Conservation (phyloP, 2,329 filamentous ascomycete genomes). For the Trichoderma koningiopsis region DNA sequence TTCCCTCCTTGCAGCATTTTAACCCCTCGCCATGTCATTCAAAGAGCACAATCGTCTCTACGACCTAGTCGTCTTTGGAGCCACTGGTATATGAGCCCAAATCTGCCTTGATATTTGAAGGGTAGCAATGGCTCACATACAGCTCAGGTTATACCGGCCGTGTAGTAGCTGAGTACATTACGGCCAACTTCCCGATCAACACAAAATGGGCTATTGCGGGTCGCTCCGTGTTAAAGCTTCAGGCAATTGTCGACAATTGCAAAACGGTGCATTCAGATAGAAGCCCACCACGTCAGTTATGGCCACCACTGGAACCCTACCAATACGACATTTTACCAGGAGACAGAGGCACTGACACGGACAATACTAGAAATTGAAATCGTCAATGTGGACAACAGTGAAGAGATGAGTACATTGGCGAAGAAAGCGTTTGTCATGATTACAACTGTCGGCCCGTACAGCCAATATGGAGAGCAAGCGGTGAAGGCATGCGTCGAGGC, state of each 20-base stretch:
- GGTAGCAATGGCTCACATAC: not conserved
- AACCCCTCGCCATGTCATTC: constrained; percentile 44
- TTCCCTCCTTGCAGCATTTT: not conserved
- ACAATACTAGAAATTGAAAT: constrained; percentile 53
- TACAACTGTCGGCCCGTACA: constrained; percentile 62
- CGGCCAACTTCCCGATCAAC: constrained; percentile 68
- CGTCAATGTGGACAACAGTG: constrained; percentile 49
- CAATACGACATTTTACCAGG: not conserved
- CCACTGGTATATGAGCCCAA: constrained; percentile 49
- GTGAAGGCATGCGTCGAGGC: constrained; percentile 64
- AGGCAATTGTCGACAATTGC: constrained; percentile 67
- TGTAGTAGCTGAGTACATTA: constrained; percentile 74
- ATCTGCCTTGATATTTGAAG: not conserved
- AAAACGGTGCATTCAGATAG: constrained; percentile 70
- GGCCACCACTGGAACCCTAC: not conserved
- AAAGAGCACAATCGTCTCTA: constrained; percentile 57
- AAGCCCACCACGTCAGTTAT: constrained; percentile 62
- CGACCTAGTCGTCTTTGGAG: constrained; percentile 60
- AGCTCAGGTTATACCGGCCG: constrained; percentile 79
- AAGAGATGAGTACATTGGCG: constrained; percentile 51
- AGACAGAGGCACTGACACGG: not conserved
- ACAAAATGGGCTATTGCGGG: constrained; percentile 88
- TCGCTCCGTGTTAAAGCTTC: constrained; percentile 75
- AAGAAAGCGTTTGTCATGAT: constrained; percentile 60
- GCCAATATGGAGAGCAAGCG: constrained; percentile 57